Evolutionary conservation across 805 yeast species (phyloP), one percentile per base, ranked within the genome.

Genomic region (Metschnikowia colocasiae): DNA sequence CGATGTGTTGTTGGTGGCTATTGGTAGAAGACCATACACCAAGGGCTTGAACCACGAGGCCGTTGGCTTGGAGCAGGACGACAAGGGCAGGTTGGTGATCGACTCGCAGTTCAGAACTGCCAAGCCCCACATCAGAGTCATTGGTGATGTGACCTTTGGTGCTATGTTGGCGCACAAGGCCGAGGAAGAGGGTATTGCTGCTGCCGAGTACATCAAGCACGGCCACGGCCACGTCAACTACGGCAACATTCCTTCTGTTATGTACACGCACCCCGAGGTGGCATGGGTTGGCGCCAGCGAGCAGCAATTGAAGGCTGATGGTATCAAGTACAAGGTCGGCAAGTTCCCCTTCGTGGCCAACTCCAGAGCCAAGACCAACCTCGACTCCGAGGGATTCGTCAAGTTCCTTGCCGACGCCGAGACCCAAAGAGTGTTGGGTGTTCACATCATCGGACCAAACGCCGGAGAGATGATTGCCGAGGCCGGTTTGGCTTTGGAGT

Each of bases 391-490:
- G 58, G 99, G 99, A 51, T 87, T 94, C 61, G 99, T 94, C 63
- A 94, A 94, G 79, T 82, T 94, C 65, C 69, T 94, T 57, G 91
- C 96, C 53, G 99, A 94, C 71, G 91, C 95, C 58, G 96, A 92
- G 74, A 92, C 99, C 54, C 96, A 94, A 75, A 83, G 99, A 72
- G 81, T 94, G 38, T 76, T 94, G 57, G 99, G 99, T 69, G 90
- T 87, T 52, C 99, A 94, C 76, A 92, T 94, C 67, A 85, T 91
- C 59, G 99, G 99, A 60, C 87, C 99, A 59, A 91, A 88, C 65
- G 99, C 99, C 50, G 99, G 99, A 74, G 99, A 94, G 79, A 88
- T 94, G 97, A 94, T 94, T 68, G 98, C 95, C 57, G 99, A 95
- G 78, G 97, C 90, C 54, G 95, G 96, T 58, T 80, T 94, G 66